Percentiles rank a stretch among this genome's conserved stretches.
phyloP scores from a whole-genome alignment of 2,329 filamentous ascomycete species.

The Pestalotiopsis sp. region DNA sequence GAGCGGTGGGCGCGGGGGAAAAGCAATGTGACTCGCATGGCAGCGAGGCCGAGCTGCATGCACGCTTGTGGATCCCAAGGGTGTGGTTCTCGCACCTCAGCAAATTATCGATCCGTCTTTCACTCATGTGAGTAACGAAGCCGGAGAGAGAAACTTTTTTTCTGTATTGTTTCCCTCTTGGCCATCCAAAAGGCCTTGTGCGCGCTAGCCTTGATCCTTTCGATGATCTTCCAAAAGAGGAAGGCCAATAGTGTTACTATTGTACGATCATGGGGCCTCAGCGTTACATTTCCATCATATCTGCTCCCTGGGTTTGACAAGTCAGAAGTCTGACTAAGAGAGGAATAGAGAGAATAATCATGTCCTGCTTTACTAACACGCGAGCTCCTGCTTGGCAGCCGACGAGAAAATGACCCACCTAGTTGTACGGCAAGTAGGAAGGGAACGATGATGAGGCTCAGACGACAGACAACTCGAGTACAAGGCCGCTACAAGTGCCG shows the following conservation, averaged over 20 bases:
- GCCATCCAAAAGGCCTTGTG: neutral
- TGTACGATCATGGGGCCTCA: slow-evolving; percentile 5
- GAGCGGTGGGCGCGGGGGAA: neutral
- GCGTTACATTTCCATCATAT: neutral
- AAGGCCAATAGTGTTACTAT: neutral
- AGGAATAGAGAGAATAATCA: neutral
- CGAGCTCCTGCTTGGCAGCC: neutral
- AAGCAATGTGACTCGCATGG: slow-evolving; percentile 6
- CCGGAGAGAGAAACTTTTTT: too few relatives aligned
- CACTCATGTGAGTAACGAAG: slow-evolving; percentile 6
- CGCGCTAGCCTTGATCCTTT: neutral
- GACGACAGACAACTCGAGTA: neutral
- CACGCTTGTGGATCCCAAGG: slow-evolving; percentile 1
- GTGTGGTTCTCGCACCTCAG: neutral
- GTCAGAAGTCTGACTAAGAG: neutral
- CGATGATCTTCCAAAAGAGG: slow-evolving; percentile 4
- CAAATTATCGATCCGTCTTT: slow-evolving; percentile 5
- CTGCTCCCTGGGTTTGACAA: neutral
- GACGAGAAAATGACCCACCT: neutral
- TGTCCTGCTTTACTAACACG: neutral
- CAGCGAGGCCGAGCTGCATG: neutral
- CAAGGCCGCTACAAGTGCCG: slow-evolving; percentile 1
- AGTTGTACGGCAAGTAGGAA: neutral
- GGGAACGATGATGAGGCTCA: neutral
- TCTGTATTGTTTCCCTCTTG: neutral